Conservation (phyloP, 208 protist species). For the Tritrichomonas foetus region DNA sequence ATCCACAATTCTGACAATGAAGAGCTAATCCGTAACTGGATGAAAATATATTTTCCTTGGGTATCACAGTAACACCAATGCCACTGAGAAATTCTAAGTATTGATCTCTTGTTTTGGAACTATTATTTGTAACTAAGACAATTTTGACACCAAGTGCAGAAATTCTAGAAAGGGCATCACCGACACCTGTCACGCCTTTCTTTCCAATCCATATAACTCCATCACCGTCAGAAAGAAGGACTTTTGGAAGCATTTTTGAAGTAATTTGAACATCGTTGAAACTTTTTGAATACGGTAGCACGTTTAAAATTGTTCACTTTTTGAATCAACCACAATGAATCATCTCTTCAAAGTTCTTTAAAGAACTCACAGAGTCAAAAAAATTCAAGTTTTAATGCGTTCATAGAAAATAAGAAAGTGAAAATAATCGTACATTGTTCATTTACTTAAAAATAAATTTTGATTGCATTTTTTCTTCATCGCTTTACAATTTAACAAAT, state of each 20-base stretch:
- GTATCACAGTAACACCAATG: background rate
- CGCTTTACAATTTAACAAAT: no score
- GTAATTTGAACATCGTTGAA: no score
- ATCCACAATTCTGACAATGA: background rate
- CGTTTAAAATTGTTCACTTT: no score
- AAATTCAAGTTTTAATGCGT: no score
- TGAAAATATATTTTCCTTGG: background rate
- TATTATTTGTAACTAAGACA: slow-evolving; percentile 4
- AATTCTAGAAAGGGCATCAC: background rate
- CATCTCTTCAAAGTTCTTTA: no score
- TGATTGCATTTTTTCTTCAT: no score
- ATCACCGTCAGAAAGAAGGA: background rate
- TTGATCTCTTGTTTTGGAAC: background rate
- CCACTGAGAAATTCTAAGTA: background rate
- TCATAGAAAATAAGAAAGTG: no score
- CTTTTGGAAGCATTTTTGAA: background rate
- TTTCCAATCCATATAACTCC: background rate
- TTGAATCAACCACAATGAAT: no score
- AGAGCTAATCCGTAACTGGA: background rate
- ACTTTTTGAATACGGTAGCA: no score
- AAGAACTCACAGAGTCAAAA: no score
- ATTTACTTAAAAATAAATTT: no score
- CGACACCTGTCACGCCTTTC: background rate
- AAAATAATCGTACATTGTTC: no score
- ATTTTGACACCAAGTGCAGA: background rate